Evolutionary conservation across 2,329 filamentous ascomycete genomes (phyloP).

Genomic region (Byssoonygena ceratinophila): DNA sequence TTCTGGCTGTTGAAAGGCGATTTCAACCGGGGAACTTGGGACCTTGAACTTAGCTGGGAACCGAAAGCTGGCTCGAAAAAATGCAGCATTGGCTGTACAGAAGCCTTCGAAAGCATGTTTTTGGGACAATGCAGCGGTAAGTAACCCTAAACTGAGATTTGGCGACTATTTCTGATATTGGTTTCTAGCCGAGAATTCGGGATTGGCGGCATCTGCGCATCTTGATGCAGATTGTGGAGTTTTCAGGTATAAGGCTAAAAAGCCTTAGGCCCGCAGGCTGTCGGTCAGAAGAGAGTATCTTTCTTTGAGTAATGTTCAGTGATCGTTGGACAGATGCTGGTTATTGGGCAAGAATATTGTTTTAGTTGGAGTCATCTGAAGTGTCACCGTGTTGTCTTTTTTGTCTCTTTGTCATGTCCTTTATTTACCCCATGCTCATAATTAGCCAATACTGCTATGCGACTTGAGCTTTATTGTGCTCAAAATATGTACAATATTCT

Average conservation of each 20-base stretch:
- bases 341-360: neutral
- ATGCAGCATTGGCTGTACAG: neutral
- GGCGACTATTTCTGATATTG: neutral
- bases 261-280: too few relatives aligned
- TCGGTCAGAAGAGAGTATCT: too few relatives aligned
- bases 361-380: neutral
- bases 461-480: neutral
- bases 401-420: neutral
- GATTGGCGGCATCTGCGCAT: neutral
- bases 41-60: constrained; percentile 2
- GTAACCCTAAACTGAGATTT: neutral
- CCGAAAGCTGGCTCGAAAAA: neutral
- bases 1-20: neutral
- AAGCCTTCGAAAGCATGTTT: constrained; percentile 1
- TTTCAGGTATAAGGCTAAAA: constrained; percentile 2
- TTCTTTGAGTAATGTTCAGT: too few relatives aligned
- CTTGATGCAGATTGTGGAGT: constrained; percentile 5
- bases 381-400: neutral
- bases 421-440: neutral
- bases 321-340: neutral
- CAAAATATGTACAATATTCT: constrained; percentile 5
- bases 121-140: neutral
- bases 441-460: neutral
- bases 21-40: neutral
- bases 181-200: neutral